Percentiles rank a stretch among this genome's conserved stretches.
phyloP scores from a whole-genome alignment of 305 asterid genomes.

The Nicotiana rustica region DNA sequence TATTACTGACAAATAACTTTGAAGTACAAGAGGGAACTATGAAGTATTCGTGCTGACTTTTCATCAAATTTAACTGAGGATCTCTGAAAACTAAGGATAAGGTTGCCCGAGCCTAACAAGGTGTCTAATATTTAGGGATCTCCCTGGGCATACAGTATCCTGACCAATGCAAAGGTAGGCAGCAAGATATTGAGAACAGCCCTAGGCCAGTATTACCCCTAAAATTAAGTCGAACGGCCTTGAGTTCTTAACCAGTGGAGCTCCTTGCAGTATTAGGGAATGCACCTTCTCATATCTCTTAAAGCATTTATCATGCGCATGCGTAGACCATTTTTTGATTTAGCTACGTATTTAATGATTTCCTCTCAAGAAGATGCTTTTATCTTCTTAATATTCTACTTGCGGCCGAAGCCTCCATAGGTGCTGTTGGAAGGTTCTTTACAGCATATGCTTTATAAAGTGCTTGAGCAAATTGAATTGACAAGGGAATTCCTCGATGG shows the following conservation, averaged over 20 bases:
- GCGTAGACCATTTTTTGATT: neutral
- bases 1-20: conserved; percentile 18
- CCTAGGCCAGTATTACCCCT: conserved; percentile 3
- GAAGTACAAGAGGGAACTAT: neutral
- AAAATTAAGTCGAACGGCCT: neutral
- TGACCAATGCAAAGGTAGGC: neutral
- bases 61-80: conserved; percentile 1
- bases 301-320: conserved; percentile 7
- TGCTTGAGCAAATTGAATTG: conserved; percentile 21
- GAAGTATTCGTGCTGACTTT: conserved; percentile 4
- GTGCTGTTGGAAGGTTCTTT: conserved; percentile 14
- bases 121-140: conserved; percentile 9
- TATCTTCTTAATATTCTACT: neutral
- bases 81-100: neutral
- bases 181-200: conserved; percentile 18
- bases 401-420: neutral
- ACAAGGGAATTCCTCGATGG: neutral
- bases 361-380: neutral
- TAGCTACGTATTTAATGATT: neutral
- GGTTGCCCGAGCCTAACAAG: neutral
- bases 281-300: neutral
- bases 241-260: neutral
- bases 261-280: conserved; percentile 15
- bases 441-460: conserved; percentile 1
- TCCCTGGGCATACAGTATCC: conserved; percentile 17